phyloP scores from a whole-genome alignment of 78 protist species.

The Anaeramoeba ignava region DNA sequence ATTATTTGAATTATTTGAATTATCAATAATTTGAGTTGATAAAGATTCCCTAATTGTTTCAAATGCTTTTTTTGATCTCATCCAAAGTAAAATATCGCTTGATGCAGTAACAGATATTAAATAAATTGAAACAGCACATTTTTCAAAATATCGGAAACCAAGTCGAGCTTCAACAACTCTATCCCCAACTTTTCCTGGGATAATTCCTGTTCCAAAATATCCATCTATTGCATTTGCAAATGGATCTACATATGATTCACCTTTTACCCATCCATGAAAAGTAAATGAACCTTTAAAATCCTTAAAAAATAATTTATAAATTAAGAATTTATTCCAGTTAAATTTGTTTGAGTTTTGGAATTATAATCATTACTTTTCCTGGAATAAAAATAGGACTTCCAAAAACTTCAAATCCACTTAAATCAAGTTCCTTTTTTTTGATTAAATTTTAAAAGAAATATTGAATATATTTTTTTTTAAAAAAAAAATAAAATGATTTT shows the following conservation, averaged over 20 bases:
- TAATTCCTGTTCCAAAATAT: neutral
- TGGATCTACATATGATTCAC: neutral
- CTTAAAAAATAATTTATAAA: no score
- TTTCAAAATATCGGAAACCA: neutral
- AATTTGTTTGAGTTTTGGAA: no score
- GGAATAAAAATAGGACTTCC: neutral
- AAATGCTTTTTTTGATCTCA: neutral
- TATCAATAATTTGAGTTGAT: no score
- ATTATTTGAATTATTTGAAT: no score
- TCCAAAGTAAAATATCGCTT: neutral
- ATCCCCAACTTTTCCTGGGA: neutral
- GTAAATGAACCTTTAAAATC: neutral
- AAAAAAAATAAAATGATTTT: no score
- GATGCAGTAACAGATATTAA: neutral
- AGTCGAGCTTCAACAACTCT: neutral
- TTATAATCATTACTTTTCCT: no score
- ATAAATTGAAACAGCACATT: neutral
- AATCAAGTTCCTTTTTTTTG: neutral
- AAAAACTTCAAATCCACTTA: neutral
- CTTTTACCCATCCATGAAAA: neutral
- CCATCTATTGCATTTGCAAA: neutral
- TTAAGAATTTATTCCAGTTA: no score
- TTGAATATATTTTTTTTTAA: no score
- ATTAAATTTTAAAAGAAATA: no score
- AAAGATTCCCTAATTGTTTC: neutral